Conservation (phyloP, 2,329 filamentous ascomycete species). For the Alternaria tenuissima region DNA sequence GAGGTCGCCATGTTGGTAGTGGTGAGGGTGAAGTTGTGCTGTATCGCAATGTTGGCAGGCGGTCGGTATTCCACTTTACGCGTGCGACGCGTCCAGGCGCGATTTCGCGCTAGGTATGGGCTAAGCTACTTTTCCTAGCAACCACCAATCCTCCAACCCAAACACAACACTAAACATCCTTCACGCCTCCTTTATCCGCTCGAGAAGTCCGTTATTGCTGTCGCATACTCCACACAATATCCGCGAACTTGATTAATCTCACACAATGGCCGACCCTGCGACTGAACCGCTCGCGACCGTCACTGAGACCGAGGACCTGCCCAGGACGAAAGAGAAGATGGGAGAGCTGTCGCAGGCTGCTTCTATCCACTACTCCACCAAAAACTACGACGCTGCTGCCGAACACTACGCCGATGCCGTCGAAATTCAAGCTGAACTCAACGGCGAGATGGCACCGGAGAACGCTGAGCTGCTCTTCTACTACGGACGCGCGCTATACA, state of each 20-base stretch:
- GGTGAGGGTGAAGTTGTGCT: conserved; percentile 10
- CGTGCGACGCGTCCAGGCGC: conserved; percentile 30
- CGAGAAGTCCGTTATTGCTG: background rate
- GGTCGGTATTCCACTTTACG: conserved; percentile 26
- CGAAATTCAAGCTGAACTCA: conserved; percentile 87
- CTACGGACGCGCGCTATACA: conserved; percentile 93
- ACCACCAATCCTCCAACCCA: background rate
- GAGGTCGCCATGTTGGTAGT: conserved; percentile 37
- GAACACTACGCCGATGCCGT: conserved; percentile 89
- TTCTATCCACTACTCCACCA: conserved; percentile 84
- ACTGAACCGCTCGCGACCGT: conserved; percentile 31
- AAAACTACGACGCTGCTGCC: conserved; percentile 84
- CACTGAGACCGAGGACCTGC: conserved; percentile 34
- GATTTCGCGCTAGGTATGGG: conserved; percentile 13
- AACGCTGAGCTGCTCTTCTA: conserved; percentile 95
- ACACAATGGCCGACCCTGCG: conserved; percentile 37
- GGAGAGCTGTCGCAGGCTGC: conserved; percentile 82
- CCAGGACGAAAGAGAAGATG: conserved; percentile 67
- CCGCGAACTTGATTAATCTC: background rate
- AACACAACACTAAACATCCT: conserved; percentile 9
- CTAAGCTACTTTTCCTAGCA: conserved; percentile 17
- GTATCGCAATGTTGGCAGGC: conserved; percentile 2
- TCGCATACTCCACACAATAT: conserved; percentile 17
- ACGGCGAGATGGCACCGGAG: conserved; percentile 87
- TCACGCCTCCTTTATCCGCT: background rate